phyloP scores from a whole-genome alignment of 2,329 filamentous ascomycete species.

The Mycosphaerella sp. region DNA sequence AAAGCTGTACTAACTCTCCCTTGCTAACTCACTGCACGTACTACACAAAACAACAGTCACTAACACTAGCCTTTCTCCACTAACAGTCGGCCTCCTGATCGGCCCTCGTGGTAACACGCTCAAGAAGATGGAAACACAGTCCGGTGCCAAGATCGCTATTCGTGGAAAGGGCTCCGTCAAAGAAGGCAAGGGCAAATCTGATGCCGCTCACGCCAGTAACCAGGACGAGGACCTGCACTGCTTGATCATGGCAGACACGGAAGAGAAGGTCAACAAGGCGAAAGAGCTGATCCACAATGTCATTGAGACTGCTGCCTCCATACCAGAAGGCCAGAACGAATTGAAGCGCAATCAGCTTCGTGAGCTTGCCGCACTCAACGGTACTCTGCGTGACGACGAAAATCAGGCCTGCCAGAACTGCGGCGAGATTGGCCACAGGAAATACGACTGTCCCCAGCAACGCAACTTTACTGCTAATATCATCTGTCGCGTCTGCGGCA shows the following conservation, averaged over 20 bases:
- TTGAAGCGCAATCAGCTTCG: slow-evolving; percentile 97
- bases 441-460: slow-evolving; percentile 96
- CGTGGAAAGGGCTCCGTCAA: slow-evolving; percentile 99
- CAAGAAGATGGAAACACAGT: slow-evolving; percentile 99
- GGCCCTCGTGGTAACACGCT: slow-evolving; percentile 99
- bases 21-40: slow-evolving; percentile 26
- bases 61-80: slow-evolving; percentile 78
- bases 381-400: slow-evolving; percentile 96
- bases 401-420: slow-evolving; percentile 99
- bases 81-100: slow-evolving; percentile 99
- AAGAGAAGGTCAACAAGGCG: slow-evolving; percentile 99
- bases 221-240: slow-evolving; percentile 99
- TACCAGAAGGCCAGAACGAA: slow-evolving; percentile 97
- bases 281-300: slow-evolving; percentile 98
- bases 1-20: slow-evolving; percentile 32
- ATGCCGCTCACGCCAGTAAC: slow-evolving; percentile 98
- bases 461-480: slow-evolving; percentile 99
- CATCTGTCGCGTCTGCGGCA: slow-evolving; percentile 96
- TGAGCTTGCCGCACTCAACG: slow-evolving; percentile 95
- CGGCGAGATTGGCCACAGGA: slow-evolving; percentile 96
- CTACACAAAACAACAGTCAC: slow-evolving; percentile 24
- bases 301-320: slow-evolving; percentile 97
- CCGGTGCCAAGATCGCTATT: slow-evolving; percentile 96
- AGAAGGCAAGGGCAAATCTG: slow-evolving; percentile 97
- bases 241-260: slow-evolving; percentile 98